Evolutionary conservation across 495 filamentous ascomycete genomes (phyloP), one percentile per base, ranked within the genome.

Genomic region (Daldinia loculata): DNA sequence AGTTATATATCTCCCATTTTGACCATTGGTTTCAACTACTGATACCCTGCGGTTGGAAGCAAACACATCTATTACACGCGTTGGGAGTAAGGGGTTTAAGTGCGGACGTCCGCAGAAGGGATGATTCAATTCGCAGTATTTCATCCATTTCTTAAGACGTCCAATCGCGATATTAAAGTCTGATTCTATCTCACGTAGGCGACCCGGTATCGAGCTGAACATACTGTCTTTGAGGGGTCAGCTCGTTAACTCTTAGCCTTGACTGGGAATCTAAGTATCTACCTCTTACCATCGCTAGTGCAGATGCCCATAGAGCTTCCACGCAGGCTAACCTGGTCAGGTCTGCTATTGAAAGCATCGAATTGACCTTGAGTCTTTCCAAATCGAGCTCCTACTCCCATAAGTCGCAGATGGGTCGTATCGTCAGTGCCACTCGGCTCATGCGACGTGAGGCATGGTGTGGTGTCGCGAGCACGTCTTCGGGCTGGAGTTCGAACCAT

Each of bases 71-170:
- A 69, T 69, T 0, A 69, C 60, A 3, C 66, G 51, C 22, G 60
- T 69, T 30, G 66, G 59, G 24, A 63, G 53, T 4, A 32, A 1
- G 7, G 59, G 36, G 6, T 63, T 53, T 14, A 59, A 43, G 9
- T 63, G 39, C n/a, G 66, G 53, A 58, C 29, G 22, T 51, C 43
- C 60, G 53, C 66, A 69, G 22, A 24, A 52, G 3, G 52, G 59
- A 53, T 69, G 66, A 17, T 63, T 59, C 11, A 50, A 9, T 14
- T 61, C 52, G 14, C 66, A 69, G 7, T 69, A 32, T 34, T 58
- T 57, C 53, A 69, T 53, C 59, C 66, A 63, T 51, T 34, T 59
- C 43, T 69, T 30, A 30, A 69, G 66, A 24, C 66, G 59, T 5
- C 17, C 15, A 32, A 63, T 19, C 29, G 66, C 59, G 15, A 63